Evolutionary conservation across 1,284 basidiomycete species (phyloP), one percentile per base, ranked within the genome.

Genomic region (Pseudozyma tsukubaensis): DNA sequence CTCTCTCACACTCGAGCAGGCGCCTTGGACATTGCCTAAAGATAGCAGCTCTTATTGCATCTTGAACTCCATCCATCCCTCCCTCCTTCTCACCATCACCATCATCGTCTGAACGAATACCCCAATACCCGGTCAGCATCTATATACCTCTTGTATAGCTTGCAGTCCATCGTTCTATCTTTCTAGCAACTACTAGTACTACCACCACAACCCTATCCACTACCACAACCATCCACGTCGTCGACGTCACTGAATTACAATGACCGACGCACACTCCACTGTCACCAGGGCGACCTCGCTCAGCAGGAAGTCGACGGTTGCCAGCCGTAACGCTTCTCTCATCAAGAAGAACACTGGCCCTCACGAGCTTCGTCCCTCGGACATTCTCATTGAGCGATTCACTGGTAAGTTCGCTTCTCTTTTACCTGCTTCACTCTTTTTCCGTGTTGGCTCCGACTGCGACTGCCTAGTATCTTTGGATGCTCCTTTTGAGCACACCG

Each of bases 321-420:
- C 82, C 56, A 78, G 77, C 74, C 81, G 86, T 61, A 85, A 86
- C 76, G 83, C 83, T 35, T 84, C 83, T 54, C 77, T 86, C 59
- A 86, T 86, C 79, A 85, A 86, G 81, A 86, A 85, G 79, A 83
- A 83, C 75, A 86, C 85, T 10, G 86, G 84, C 50, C 82, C 84
- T 0, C 90, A 94, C 84, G 96, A 98, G 87, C 89, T 98, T 66
- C 90, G 91, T 66, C 96, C 96, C 1, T 94, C 93, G 14, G 96
- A 98, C 86, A 91, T 98, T 80, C 92, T 99, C 85, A 97, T 98
- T 81, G 96, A 98, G 86, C 91, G 96, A 61, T 84, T 84, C 80
- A 83, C 74, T 53, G 82, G 82, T 84, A 72, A 59, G 82, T 80
- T 18, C 21, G 14, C 16, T 14, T 18, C 7, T 24, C 19, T 21